phyloP scores from a whole-genome alignment of 2,329 filamentous ascomycete species.

The Xylaria sp. region DNA sequence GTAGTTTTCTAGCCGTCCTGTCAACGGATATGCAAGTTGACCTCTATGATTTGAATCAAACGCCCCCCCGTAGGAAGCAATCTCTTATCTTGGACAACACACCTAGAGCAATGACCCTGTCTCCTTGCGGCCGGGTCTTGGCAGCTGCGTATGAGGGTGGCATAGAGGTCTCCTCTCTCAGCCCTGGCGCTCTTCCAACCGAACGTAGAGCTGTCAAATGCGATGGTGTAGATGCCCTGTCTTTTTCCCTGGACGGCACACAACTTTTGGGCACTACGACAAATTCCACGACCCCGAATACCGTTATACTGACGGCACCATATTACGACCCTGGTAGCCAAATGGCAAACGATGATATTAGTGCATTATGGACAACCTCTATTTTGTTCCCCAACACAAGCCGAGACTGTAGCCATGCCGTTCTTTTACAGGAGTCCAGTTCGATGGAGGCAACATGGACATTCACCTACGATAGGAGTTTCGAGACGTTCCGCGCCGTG shows the following conservation, averaged over 20 bases:
- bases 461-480: slow-evolving; percentile 79
- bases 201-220: slow-evolving; percentile 82
- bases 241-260: slow-evolving; percentile 81
- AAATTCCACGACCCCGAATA: slow-evolving; percentile 71
- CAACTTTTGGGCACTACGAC: slow-evolving; percentile 81
- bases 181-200: slow-evolving; percentile 68
- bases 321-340: slow-evolving; percentile 79
- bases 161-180: slow-evolving; percentile 86
- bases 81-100: slow-evolving; percentile 81
- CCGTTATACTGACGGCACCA: slow-evolving; percentile 81
- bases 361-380: slow-evolving; percentile 84
- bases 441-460: slow-evolving; percentile 77
- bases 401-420: slow-evolving; percentile 80
- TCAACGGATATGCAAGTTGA: slow-evolving; percentile 87
- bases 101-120: slow-evolving; percentile 81
- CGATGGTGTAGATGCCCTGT: slow-evolving; percentile 76
- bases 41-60: slow-evolving; percentile 76
- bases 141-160: slow-evolving; percentile 87
- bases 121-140: slow-evolving; percentile 82
- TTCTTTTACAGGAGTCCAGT: slow-evolving; percentile 70
- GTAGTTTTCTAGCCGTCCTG: slow-evolving; percentile 78
- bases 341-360: slow-evolving; percentile 73
- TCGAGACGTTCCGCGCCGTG: slow-evolving; percentile 81
- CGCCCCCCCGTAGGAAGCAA: slow-evolving; percentile 75
- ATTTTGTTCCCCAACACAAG: slow-evolving; percentile 86